Base-by-base conservation (phyloP, 257 asterid genomes). In the Solanum piurae region DNA sequence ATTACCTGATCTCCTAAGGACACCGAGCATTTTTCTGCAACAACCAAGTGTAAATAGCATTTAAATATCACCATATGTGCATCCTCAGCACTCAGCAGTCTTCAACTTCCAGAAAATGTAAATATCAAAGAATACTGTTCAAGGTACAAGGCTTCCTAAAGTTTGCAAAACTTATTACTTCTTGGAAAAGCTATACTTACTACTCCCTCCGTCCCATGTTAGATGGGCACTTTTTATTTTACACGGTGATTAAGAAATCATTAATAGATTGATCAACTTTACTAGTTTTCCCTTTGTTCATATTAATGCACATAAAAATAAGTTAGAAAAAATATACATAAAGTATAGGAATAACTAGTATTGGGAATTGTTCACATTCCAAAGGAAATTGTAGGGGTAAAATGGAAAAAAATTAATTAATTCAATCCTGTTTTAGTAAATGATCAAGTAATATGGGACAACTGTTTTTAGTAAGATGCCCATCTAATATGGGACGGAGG, bases 1-100 rank as follows among this genome's bases (percentile, higher is more conserved):
- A n/a, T 25, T 68, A 69, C 68, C 34, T 66, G 87, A 83, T 85
- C 85, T 40, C 83, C 71, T 1, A 88, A 84, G 29, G 87, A 79
- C 25, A 72, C 64, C 46, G 23, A 16, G 69, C 89, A 87, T 87
- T 49, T 88, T 83, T 55, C 84, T 83, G 87, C 69, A 69, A 64
- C 31, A 79, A 1, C 25, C 38, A 76, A 87, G 37, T n/a, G 71
- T 49, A 83, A 18, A 29, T 23, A 83, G 69, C 38, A 83, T n/a
- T 83, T 16, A 44, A 36, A 21, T 66, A 52, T n/a, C 66, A 58
- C 66, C 66, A 20, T 58, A 58, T 58, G 66, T 58, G 66, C 64
- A 52, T 16, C 64, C 66, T 58, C 66, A 58, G 25, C 66, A 20
- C 12, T 58, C n/a, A 55, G n/a, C 64, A 55, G 64, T 7, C 4